These are phyloP conservation scores for Ophiostoma sp. DNA, from an alignment of 2,329 filamentous ascomycete species.

Conservation along the genomic window DNA sequence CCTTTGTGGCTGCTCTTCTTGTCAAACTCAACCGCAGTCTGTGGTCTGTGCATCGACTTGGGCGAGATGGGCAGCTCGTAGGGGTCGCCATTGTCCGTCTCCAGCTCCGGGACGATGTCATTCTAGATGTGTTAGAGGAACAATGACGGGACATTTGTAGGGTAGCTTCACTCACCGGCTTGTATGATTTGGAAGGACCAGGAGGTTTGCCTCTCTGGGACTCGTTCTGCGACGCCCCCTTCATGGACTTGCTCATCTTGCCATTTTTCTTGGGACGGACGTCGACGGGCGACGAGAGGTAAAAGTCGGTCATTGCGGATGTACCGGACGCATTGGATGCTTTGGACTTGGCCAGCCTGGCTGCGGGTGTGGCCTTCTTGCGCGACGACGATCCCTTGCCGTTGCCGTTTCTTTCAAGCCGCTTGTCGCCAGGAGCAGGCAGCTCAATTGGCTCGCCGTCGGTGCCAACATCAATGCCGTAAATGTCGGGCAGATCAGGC, in stretches of 20 bases:
- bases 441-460: not conserved
- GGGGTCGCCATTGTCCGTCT: constrained; percentile 14
- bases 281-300: constrained; percentile 13
- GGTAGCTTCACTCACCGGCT: not conserved
- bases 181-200: not conserved
- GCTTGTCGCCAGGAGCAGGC: not conserved
- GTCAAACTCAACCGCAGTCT: not conserved
- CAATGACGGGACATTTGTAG: not conserved
- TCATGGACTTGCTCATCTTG: constrained; percentile 26
- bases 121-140: not conserved
- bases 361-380: not conserved
- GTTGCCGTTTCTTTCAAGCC: not conserved
- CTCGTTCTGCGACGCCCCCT: constrained; percentile 24
- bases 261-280: not conserved
- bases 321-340: not conserved
- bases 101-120: constrained; percentile 1
- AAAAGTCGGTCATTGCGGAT: not conserved
- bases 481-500: constrained; percentile 1
- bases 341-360: not conserved
- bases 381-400: not conserved
- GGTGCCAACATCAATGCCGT: not conserved
- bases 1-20: not conserved
- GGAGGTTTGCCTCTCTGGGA: not conserved
- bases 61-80: constrained; percentile 25
- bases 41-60: not conserved